Base-by-base conservation (phyloP, 768 basidiomycete species). In the Suillus weaverae region DNA sequence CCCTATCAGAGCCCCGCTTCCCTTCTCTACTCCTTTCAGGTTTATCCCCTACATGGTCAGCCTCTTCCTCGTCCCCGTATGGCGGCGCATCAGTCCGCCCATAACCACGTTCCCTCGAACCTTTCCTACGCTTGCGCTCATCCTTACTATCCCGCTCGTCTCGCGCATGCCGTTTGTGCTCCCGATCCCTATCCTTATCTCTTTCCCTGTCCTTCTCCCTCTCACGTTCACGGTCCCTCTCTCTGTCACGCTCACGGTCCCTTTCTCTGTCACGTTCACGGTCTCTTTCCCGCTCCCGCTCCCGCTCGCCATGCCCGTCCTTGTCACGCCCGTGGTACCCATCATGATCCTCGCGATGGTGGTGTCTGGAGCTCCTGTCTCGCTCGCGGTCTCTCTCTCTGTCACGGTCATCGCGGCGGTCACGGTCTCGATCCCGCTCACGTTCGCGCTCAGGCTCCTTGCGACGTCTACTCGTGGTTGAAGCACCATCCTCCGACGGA, bases 401-500 rank as follows among this genome's bases (percentile, higher is more conserved):
- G 26, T 81, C 81, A 32, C 72, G 67, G 53, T 74, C 73, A 38
- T 66, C 65, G 7, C 68, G 67, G 18, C 81, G 78, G 10, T 84
- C 84, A 26, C 79, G 75, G 1, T 83, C 83, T 18, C 81, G 79
- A 18, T 85, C 84, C 43, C 79, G 77, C 43, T 86, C 86, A 30
- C 77, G 76, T 50, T 88, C 86, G 33, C 74, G 68, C 38, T 64
- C 65, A 30, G 90, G 92, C 66, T 94, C 93, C 74, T 93, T 94
- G 65, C 93, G 86, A 68, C 85, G 89, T 62, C 92, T 83, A 68
- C 92, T 91, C 0, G 90, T 91, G 1, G 89, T 88, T 0, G 92
- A 94, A 5, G 78, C 86, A 3, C 91, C 92, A 68, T 95, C 93
- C 66, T 95, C 94, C 3, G 92, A 94, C 38, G 87, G 91, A 13